Conservation (phyloP, 1,139 yeast species). For the Debaryomyces sp. region DNA sequence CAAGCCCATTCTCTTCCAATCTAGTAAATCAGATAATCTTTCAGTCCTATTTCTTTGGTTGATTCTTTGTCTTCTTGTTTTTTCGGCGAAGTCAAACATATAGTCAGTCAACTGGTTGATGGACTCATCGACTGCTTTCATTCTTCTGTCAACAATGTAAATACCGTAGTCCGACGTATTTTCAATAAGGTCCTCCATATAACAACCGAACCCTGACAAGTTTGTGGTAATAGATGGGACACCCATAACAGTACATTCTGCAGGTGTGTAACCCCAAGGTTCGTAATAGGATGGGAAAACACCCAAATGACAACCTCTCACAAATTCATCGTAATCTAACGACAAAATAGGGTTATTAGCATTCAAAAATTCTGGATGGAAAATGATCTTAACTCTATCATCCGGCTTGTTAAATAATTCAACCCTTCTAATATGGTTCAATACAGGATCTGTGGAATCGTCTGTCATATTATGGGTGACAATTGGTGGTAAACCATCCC, state of each 20-base stretch:
- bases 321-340: constrained; percentile 95
- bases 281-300: constrained; percentile 98
- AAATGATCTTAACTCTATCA: constrained; percentile 91
- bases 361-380: constrained; percentile 96
- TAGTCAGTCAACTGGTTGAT: constrained; percentile 87
- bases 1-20: constrained; percentile 98
- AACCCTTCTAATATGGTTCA: constrained; percentile 90
- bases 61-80: constrained; percentile 95
- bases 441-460: constrained; percentile 86
- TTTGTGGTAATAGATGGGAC: constrained; percentile 98
- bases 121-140: constrained; percentile 91
- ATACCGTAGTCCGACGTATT: constrained; percentile 95
- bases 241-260: constrained; percentile 99
- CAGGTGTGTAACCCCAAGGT: constrained; percentile 99
- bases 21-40: constrained; percentile 86
- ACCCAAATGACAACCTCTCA: constrained; percentile 97
- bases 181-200: constrained; percentile 97
- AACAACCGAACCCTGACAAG: constrained; percentile 95
- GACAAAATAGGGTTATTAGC: constrained; percentile 94
- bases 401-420: constrained; percentile 86
- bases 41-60: constrained; percentile 98
- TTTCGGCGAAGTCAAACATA: constrained; percentile 86
- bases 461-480: constrained; percentile 98
- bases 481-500: constrained; percentile 89
- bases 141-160: constrained; percentile 92